Percentiles rank a stretch among this genome's conserved stretches.
phyloP scores from a whole-genome alignment of 2,329 filamentous ascomycete species.

The Tolypocladium inflatum region DNA sequence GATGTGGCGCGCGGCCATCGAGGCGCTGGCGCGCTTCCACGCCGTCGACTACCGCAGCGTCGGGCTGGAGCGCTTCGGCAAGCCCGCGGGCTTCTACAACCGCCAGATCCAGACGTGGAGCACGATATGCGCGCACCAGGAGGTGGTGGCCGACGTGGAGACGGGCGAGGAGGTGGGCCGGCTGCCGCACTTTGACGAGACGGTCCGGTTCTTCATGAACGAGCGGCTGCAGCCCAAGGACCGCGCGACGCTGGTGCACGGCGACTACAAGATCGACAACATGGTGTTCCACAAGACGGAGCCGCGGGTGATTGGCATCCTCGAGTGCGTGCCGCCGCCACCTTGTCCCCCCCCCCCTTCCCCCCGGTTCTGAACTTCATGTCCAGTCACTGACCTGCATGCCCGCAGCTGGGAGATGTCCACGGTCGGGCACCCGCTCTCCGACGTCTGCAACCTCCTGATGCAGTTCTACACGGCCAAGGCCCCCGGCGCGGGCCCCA shows the following conservation, averaged over 20 bases:
- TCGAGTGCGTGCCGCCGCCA: constrained; percentile 53
- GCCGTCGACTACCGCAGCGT: constrained; percentile 57
- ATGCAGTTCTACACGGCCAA: constrained; percentile 29
- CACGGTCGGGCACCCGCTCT: constrained; percentile 90
- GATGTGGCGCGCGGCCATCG: constrained; percentile 81
- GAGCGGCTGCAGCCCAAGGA: constrained; percentile 64
- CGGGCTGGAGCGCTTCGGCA: constrained; percentile 65
- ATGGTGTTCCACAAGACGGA: constrained; percentile 84
- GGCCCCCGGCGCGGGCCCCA: constrained; percentile 10
- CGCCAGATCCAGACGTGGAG: constrained; percentile 79
- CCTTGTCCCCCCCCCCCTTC: no score
- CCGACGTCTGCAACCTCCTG: constrained; percentile 74
- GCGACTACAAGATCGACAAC: constrained; percentile 95
- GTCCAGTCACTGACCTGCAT: neutral
- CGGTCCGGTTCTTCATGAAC: constrained; percentile 69
- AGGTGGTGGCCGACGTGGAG: constrained; percentile 64
- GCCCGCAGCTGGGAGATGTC: constrained; percentile 81
- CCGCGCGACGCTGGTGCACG: constrained; percentile 73
- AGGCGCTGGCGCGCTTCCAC: constrained; percentile 80
- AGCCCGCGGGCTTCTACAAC: constrained; percentile 67
- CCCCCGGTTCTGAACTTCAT: no score
- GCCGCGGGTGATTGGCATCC: constrained; percentile 78
- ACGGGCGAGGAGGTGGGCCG: constrained; percentile 67
- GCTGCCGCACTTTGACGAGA: constrained; percentile 74
- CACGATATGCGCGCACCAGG: constrained; percentile 70